Conservation (phyloP, 2,329 filamentous ascomycete genomes). For the Cladosporium austrohemisphaericum region DNA sequence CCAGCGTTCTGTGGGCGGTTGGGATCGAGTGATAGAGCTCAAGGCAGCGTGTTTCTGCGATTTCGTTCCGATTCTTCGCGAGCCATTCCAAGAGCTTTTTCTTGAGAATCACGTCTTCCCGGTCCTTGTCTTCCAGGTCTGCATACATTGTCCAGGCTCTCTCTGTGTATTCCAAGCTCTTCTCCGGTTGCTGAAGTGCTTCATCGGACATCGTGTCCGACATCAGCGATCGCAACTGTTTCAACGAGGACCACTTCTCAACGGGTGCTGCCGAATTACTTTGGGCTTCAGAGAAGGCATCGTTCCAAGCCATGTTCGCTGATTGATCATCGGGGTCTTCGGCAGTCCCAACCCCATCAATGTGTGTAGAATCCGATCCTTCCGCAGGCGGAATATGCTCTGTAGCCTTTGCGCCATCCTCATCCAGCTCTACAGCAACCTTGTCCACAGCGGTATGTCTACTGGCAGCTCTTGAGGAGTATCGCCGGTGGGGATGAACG, state of each 20-base stretch:
- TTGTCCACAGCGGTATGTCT: too few species aligned
- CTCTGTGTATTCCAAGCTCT: constrained; percentile 1
- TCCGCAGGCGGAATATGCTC: too few species aligned
- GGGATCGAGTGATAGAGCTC: constrained; percentile 27
- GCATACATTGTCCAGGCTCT: constrained; percentile 37
- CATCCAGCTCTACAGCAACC: background rate
- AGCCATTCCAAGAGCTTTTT: constrained; percentile 28
- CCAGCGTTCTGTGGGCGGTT: constrained; percentile 18
- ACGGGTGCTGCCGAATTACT: too few species aligned
- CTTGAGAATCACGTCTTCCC: constrained; percentile 23
- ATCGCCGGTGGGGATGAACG: constrained; percentile 27
- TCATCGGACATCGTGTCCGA: background rate
- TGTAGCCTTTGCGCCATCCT: too few species aligned
- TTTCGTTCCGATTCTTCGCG: constrained; percentile 15
- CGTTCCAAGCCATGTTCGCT: too few species aligned
- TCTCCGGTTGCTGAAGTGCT: background rate
- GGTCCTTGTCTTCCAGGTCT: constrained; percentile 24
- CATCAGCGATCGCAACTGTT: background rate
- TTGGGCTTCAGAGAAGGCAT: too few species aligned
- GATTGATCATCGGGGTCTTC: too few species aligned
- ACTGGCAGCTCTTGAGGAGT: constrained; percentile 15
- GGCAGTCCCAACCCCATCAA: too few species aligned
- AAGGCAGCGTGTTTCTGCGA: constrained; percentile 22
- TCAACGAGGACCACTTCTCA: too few species aligned
- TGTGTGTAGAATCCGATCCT: too few species aligned